Evolutionary conservation across 495 filamentous ascomycete genomes (phyloP).

Genomic region (Penicillium pancosmium): DNA sequence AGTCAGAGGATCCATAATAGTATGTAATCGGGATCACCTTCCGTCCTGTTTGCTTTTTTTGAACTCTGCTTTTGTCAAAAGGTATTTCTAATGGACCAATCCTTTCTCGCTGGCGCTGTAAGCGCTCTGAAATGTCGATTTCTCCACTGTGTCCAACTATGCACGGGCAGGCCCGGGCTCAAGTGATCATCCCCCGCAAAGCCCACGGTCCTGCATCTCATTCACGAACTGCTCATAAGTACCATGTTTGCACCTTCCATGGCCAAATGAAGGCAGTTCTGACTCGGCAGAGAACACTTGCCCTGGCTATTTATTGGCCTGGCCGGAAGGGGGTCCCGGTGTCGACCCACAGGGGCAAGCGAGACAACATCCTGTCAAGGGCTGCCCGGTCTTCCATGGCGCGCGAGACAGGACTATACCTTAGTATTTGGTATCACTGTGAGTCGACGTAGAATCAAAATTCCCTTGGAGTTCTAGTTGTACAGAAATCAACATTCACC

Average conservation of each 20-base stretch:
- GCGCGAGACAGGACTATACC: too few species aligned
- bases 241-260: background rate
- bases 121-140: constrained; percentile 8
- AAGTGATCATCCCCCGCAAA: constrained; percentile 7
- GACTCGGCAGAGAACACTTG: background rate
- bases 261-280: background rate
- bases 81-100: background rate
- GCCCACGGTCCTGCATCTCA: constrained; percentile 2
- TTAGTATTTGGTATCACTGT: background rate
- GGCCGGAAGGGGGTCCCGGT: background rate
- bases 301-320: background rate
- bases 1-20: too few species aligned
- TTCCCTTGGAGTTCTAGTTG: background rate
- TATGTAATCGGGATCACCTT: background rate
- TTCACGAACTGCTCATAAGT: background rate
- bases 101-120: constrained; percentile 10
- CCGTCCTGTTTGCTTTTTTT: constrained; percentile 10
- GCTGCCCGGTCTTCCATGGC: background rate
- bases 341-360: background rate
- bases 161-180: constrained; percentile 2
- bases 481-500: background rate
- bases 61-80: background rate
- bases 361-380: background rate
- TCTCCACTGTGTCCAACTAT: constrained; percentile 1
- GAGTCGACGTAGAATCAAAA: background rate